These are phyloP conservation scores for Colletotrichum tropicicola DNA, from an alignment of 2,329 filamentous ascomycete species.

Conservation along the genomic window DNA sequence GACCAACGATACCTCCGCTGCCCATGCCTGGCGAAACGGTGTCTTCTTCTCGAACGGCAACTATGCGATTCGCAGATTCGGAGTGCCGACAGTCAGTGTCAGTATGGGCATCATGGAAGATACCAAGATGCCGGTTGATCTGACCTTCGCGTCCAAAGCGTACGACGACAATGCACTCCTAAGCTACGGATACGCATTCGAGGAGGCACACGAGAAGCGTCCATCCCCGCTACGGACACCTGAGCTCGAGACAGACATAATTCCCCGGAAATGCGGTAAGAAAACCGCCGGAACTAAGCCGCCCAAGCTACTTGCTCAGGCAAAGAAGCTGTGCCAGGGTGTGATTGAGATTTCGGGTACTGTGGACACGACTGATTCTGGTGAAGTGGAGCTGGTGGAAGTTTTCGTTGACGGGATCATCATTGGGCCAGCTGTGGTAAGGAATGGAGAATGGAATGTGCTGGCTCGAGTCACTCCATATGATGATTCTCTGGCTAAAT, in stretches of 20 bases:
- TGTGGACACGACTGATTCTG: background rate
- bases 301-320: background rate
- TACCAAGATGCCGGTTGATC: constrained; percentile 36
- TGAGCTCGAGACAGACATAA: background rate
- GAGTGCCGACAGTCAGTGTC: constrained; percentile 37
- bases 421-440: background rate
- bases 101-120: constrained; percentile 37
- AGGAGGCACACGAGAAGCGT: constrained; percentile 23
- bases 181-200: constrained; percentile 35
- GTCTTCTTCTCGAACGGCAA: constrained; percentile 30
- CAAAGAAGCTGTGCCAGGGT: background rate
- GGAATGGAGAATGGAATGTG: background rate
- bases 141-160: constrained; percentile 36
- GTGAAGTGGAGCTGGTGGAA: background rate
- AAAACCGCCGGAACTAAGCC: background rate
- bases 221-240: background rate
- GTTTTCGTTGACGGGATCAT: constrained; percentile 1
- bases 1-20: constrained; percentile 38
- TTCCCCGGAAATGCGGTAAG: background rate
- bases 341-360: background rate
- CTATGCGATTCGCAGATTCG: constrained; percentile 36
- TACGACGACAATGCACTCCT: constrained; percentile 37
- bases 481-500: background rate
- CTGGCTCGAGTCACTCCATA: background rate
- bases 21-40: constrained; percentile 43